Evolutionary conservation across 306 rosid species (phyloP).

Genomic region (Trifolium pratense): DNA sequence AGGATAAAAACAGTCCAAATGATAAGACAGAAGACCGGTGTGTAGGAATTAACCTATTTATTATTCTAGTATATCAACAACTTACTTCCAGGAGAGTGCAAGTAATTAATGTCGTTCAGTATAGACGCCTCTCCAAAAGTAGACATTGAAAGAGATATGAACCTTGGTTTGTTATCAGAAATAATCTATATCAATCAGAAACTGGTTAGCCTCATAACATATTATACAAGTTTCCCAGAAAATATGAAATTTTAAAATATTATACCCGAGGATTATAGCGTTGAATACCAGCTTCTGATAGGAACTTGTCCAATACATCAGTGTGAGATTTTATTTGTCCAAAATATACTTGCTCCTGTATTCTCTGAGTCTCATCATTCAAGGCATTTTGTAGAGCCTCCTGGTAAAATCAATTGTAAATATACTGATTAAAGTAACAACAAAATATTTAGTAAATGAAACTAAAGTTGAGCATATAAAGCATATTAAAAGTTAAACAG

Average conservation of each 20-base stretch:
- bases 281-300: conserved; percentile 85
- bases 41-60: conserved; percentile 27
- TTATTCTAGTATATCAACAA: conserved; percentile 38
- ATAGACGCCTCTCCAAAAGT: conserved; percentile 66
- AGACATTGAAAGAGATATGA: conserved; percentile 62
- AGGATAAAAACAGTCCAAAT: conserved; percentile 40
- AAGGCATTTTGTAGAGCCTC: conserved; percentile 82
- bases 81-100: conserved; percentile 94
- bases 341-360: conserved; percentile 95
- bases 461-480: conserved; percentile 23
- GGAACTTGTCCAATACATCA: conserved; percentile 75
- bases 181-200: conserved; percentile 62
- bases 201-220: conserved; percentile 23
- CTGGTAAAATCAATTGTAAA: conserved; percentile 56
- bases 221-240: conserved; percentile 20
- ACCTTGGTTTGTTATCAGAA: conserved; percentile 77
- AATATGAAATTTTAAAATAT: conserved; percentile 22
- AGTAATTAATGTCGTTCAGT: conserved; percentile 59
- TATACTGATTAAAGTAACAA: conserved; percentile 13
- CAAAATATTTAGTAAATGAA: conserved; percentile 1
- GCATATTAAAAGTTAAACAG: conserved; percentile 7
- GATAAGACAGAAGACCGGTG: conserved; percentile 42
- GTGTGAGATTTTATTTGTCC: conserved; percentile 88
- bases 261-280: conserved; percentile 95
- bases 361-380: conserved; percentile 90